phyloP scores from a whole-genome alignment of 805 yeast species.

The Alloascoidea africana region DNA sequence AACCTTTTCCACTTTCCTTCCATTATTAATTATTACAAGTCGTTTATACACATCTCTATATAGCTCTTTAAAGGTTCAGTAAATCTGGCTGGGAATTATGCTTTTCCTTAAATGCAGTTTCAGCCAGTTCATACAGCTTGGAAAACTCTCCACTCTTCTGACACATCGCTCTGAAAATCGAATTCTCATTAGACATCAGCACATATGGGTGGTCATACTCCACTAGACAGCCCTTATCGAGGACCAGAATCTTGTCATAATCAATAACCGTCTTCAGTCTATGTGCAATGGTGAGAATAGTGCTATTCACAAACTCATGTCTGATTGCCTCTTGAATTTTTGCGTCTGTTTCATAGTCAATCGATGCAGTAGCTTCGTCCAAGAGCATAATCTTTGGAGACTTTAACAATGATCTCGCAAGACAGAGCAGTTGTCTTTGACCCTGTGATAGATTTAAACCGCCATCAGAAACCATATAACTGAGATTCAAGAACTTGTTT shows the following conservation, averaged over 20 bases:
- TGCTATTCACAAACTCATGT: conserved; percentile 53
- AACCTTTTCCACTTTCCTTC: no score
- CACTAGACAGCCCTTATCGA: conserved; percentile 64
- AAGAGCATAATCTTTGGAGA: conserved; percentile 62
- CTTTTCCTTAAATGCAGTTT: conserved; percentile 47
- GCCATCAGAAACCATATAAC: conserved; percentile 49
- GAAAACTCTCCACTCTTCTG: conserved; percentile 70
- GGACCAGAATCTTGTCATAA: conserved; percentile 65
- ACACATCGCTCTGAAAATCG: conserved; percentile 45
- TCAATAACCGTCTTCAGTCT: conserved; percentile 67
- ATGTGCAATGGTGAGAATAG: conserved; percentile 76
- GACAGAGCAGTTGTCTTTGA: conserved; percentile 68
- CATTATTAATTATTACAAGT: no score
- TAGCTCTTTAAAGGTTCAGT: no score
- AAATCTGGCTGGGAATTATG: no score
- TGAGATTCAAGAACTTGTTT: conserved; percentile 55
- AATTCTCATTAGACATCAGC: conserved; percentile 29
- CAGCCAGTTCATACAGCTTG: conserved; percentile 46
- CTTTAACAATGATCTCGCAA: conserved; percentile 57
- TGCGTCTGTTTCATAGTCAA: conserved; percentile 72
- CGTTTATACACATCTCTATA: no score
- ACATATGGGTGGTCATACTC: conserved; percentile 64
- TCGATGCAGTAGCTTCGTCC: conserved; percentile 81
- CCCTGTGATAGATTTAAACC: conserved; percentile 77
- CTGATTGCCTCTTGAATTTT: conserved; percentile 67